Conservation (phyloP, 1,284 basidiomycete species). For the Sporisorium scitamineum region DNA sequence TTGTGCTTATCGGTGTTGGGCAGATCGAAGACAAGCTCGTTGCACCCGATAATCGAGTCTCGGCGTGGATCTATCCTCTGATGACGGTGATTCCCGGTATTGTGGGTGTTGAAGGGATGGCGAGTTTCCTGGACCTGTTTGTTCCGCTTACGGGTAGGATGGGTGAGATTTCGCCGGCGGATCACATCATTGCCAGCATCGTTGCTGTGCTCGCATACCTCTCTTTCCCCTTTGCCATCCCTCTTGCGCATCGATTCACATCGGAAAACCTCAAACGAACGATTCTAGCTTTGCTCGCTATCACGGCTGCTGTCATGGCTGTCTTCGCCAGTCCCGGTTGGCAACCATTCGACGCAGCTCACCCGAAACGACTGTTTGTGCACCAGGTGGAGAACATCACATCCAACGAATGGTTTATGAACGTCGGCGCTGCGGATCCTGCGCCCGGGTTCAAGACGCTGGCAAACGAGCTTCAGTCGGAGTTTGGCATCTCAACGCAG, state of each 20-base stretch:
- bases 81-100: slow-evolving; percentile 74
- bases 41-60: slow-evolving; percentile 58
- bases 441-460: slow-evolving; percentile 80
- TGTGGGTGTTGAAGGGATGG: slow-evolving; percentile 78
- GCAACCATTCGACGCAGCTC: slow-evolving; percentile 82
- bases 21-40: slow-evolving; percentile 53
- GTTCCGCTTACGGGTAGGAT: slow-evolving; percentile 82
- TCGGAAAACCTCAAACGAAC: slow-evolving; percentile 67
- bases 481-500: slow-evolving; percentile 73
- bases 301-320: slow-evolving; percentile 73
- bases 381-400: slow-evolving; percentile 83
- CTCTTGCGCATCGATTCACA: slow-evolving; percentile 80
- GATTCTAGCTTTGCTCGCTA: slow-evolving; percentile 72
- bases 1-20: slow-evolving; percentile 54
- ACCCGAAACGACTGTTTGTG: slow-evolving; percentile 88
- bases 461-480: slow-evolving; percentile 75
- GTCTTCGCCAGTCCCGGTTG: slow-evolving; percentile 74
- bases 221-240: slow-evolving; percentile 75
- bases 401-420: slow-evolving; percentile 80
- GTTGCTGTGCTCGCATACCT: slow-evolving; percentile 73
- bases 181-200: slow-evolving; percentile 85
- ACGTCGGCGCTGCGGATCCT: slow-evolving; percentile 85
- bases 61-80: slow-evolving; percentile 54
- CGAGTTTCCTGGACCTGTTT: slow-evolving; percentile 83
- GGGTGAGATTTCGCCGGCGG: slow-evolving; percentile 74